Base-by-base conservation (phyloP, 805 yeast genomes). In the Candida pini region DNA sequence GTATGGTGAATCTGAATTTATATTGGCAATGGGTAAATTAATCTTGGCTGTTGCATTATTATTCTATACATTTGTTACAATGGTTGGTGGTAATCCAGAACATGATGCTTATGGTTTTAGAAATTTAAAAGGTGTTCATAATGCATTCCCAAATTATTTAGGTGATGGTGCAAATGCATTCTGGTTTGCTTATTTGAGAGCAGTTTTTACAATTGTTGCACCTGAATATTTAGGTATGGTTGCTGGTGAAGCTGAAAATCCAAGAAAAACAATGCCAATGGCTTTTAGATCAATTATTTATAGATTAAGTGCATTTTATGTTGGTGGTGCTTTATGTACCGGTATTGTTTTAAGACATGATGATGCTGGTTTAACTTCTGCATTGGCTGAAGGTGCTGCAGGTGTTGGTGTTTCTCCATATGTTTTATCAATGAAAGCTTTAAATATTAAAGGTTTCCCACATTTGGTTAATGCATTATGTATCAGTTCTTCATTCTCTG, bases 81-180 rank as follows among this genome's bases (percentile, higher is more conserved):
- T 84, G 90, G 75, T 80, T 18, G 95, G 95, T 22, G 95, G 92
- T 13, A 84, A 83, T 52, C 92, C 92, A 1, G 54, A 69, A 28
- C 76, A 73, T 9, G 73, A 71, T 22, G 52, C 48, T 2, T 47
- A 37, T 33, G 49, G 51, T 10, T 47, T 47, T 23, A 36, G 34
- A 12, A 47, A 47, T 26, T 47, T 44, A 12, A 32, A 38, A 30
- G 49, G 49, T 22, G 18, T 40, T 12, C 7, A 18, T 14, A 47
- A 47, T 27, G 70, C 76, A 4, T 76, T 82, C 48, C 75, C 76
- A 15, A 64, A 68, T 41, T 76, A 73, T 53, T 55, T 64, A 27
- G 67, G 69, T 8, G 53, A 67, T 4, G 88, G 88, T 0, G 45
- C 51, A 0, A 73, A 81, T 47, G 94, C 88, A 1, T 81, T 81